Base-by-base conservation (phyloP, 1,284 basidiomycete species). In the Rhodotorula sp. region DNA sequence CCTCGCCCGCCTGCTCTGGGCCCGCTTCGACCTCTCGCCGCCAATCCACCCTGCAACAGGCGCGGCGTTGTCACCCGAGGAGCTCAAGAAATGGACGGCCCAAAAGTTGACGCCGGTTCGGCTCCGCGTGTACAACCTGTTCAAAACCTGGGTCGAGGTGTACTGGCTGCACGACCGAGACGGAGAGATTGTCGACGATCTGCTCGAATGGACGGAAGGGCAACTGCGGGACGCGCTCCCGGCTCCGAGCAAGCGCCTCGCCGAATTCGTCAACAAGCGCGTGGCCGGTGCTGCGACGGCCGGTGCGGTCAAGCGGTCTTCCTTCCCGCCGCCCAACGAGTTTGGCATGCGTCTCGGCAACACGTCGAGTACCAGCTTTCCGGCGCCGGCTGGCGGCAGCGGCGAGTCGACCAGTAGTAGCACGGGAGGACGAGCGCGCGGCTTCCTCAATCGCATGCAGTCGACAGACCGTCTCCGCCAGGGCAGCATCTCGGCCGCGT, bases 141-240 rank as follows among this genome's bases (percentile, higher is more conserved):
- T 98, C 83, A 96, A 93, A 84, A 86, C 86, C 23, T 99, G 96
- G 96, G 85, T 97, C 64, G 94, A 98, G 80, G 84, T 85, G 73
- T 90, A 97, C 81, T 99, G 95, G 95, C 86, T 90, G 8, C 82
- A 88, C 6, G 84, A 86, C 0, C 79, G 78, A 26, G 82, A 83
- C 71, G 49, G 60, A 43, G 77, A 77, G 15, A 79, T 82, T 34
- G 81, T 94, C 56, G 85, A 85, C 20, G 79, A 83, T 12, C 82
- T 96, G 73, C 83, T 85, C 51, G 84, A 84, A 4, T 93, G 93
- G 80, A 87, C 87, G 16, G 84, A 84, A 34, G 87, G 87, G 47
- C 87, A 86, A 14, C 81, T 92, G 52, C 83, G 85, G 16, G 80
- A 82, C n/a, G 86, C 88, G 78, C 91, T 91, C 79, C 85, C 88